phyloP scores from a whole-genome alignment of 2,329 filamentous ascomycete genomes.

The Xylariomycetidae sp. region DNA sequence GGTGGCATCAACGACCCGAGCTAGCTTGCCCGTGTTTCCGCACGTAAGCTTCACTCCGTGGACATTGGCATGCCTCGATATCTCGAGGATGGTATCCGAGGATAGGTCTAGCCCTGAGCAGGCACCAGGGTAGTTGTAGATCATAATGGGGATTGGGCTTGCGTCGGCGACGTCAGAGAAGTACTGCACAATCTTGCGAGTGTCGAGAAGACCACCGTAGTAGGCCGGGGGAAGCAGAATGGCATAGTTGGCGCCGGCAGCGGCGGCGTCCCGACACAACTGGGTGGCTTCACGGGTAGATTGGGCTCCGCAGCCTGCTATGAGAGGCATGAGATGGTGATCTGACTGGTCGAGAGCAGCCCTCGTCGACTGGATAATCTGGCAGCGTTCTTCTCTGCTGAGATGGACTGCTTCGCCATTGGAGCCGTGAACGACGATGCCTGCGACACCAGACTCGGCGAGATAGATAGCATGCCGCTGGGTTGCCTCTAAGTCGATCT shows the following conservation, averaged over 20 bases:
- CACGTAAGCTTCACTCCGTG: slow-evolving; percentile 59
- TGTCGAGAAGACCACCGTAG: slow-evolving; percentile 56
- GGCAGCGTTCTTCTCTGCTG: slow-evolving; percentile 56
- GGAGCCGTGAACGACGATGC: slow-evolving; percentile 63
- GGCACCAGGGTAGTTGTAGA: slow-evolving; percentile 60
- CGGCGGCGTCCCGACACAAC: slow-evolving; percentile 57
- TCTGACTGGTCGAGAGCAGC: slow-evolving; percentile 53
- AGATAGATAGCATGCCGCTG: slow-evolving; percentile 51
- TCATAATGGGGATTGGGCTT: slow-evolving; percentile 52
- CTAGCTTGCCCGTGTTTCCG: slow-evolving; percentile 57
- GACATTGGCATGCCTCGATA: slow-evolving; percentile 52
- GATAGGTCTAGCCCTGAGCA: slow-evolving; percentile 48
- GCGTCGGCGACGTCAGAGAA: slow-evolving; percentile 56
- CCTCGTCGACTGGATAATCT: slow-evolving; percentile 56
- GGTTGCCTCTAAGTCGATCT: slow-evolving; percentile 47
- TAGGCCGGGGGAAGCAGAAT: slow-evolving; percentile 65
- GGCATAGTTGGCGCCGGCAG: slow-evolving; percentile 59
- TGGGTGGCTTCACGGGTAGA: slow-evolving; percentile 62
- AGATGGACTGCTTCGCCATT: slow-evolving; percentile 71
- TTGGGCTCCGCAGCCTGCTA: slow-evolving; percentile 64
- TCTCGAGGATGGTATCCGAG: too few relatives aligned
- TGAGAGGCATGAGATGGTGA: slow-evolving; percentile 50
- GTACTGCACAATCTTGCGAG: slow-evolving; percentile 51
- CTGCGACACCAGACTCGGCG: slow-evolving; percentile 56
- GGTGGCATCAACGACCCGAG: slow-evolving; percentile 19